Base-by-base conservation (phyloP, 257 asterid species). In the Solanum neorickii region DNA sequence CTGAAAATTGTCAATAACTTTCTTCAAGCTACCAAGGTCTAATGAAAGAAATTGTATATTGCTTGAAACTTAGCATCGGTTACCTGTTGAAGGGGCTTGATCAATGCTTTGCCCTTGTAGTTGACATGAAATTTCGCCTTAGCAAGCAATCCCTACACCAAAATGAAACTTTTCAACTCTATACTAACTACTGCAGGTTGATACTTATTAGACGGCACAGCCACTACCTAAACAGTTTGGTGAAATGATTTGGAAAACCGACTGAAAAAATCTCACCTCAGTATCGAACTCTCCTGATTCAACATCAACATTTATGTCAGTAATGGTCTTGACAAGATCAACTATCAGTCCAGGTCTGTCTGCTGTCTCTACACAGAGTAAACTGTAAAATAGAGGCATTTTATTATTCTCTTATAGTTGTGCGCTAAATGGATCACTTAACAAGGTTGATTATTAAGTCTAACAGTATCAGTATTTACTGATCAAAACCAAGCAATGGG, bases 71-170 rank as follows among this genome's bases (percentile, higher is more conserved):
- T 16, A 9, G 39, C 85, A 14, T 18, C 29, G 3, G 49, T 56
- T 94, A 97, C 99, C 99, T 89, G 96, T 87, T 96, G 97, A 91
- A 97, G 99, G 80, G 98, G 98, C 93, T 92, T 97, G 91, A 91
- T 94, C 89, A 94, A 78, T 83, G 98, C 94, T 92, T 95, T 93
- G 6, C 98, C 98, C 87, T 80, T 94, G 94, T 97, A 95, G 89
- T 93, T 94, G 62, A 95, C 98, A 86, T 97, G 99, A 90, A 97
- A 97, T 84, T 94, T 97, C 1, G 99, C 96, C 95, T 97, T 97
- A 1, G 99, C 99, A 91, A 97, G 87, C 93, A 97, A 90, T 27
- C 99, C 99, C 99, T 97, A 72, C 85, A 47, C 12, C 29, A 80
- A 80, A 11, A 47, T 3, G n/a, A 18, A 47, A 11, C 2, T 76